Evolutionary conservation across 768 basidiomycete genomes (phyloP), one percentile per base, ranked within the genome.

Genomic region (Kwoniella dejecticola): DNA sequence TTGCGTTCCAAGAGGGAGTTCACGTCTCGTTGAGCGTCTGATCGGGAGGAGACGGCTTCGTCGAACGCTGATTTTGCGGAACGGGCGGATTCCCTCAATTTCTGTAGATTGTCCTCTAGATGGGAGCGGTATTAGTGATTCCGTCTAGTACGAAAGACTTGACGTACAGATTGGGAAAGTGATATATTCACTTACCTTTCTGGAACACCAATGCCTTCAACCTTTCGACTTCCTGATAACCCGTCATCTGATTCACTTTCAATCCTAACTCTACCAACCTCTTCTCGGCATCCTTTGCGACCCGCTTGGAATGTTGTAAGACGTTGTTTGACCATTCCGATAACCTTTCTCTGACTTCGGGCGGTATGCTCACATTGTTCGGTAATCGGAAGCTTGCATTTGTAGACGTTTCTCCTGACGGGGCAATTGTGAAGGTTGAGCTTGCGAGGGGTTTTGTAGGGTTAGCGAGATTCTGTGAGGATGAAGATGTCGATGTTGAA

Each of bases 1-100:
- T 98, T 98, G 61, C 96, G 90, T 77, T 92, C 89, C 15, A 98
- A 81, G 2, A 99, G 85, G 75, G 94, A 90, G 79, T 97, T 98
- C 53, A 96, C 91, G 77, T 95, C 89, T n/a, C 90, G 86, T 77
- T 99, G 95, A 3, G 91, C 91, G 44, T 86, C 83, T 8, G 91
- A 87, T 4, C 94, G 88, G 68, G 86, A 82, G 11, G 84, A 75
- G n/a, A 94, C 89, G 0, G 93, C 90, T 57, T 83, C 79, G 58
- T 90, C 89, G 71, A 94, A 88, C 4, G 85, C 83, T 6, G 77
- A 72, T 80, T 98, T 98, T 4, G 91, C 88, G 31, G 82, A 78
- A 40, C 85, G 82, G 0, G 93, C 87, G 4, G 84, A 85, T 48
- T 83, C 80, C 19, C 93, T 85, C 3, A 88, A 83, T 13, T 81